Evolutionary conservation across 352 stramenopile genomes (phyloP), one percentile per base, ranked within the genome.

Genomic region (Globisporangium polare): DNA sequence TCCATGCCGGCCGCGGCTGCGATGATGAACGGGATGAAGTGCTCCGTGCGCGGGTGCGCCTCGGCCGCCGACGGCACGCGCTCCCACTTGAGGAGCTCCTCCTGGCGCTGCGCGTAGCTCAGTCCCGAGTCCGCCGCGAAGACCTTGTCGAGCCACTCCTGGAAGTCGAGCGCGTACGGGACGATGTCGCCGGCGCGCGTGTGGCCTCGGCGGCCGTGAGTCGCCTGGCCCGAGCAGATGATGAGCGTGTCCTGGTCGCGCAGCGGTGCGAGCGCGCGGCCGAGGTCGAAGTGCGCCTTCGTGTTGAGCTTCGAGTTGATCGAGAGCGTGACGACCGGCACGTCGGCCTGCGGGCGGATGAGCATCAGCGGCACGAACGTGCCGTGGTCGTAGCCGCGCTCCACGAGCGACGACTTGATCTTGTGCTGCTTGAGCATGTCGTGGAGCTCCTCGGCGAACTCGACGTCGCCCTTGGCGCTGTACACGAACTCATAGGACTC

Each of bases 351-450:
- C 4, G 85, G 80, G 43, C 83, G 90, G 58, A 96, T 90, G 47
- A 96, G 54, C 66, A 85, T 88, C 49, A 97, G 65, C 17, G 90
- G 92, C 17, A 98, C 77, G 71, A 97, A 97, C 5, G 89, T 71
- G 26, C 85, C 92, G 73, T 98, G 92, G 74, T 98, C 90, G 53
- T 87, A 96, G 2, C 85, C 89, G 53, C 92, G 78, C 29, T 74
- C 62, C 3, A 68, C 49, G 41, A 95, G 74, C 50, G 68, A 63
- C 27, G 68, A 70, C 31, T 60, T 65, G 46, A 96, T 80, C 50
- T 88, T 86, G 33, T 71, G 71, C n/a, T 66, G 68, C 20, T 63
- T 46, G 15, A 97, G 65, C 4, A 94, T 31, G 1, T 56, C 47
- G 22, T 86, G 55, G 51, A 97, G 86, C 60, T 81, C 55, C 17